Conservation (phyloP, 1,139 yeast genomes). For the Yamadazyma spencermartinsiae region DNA sequence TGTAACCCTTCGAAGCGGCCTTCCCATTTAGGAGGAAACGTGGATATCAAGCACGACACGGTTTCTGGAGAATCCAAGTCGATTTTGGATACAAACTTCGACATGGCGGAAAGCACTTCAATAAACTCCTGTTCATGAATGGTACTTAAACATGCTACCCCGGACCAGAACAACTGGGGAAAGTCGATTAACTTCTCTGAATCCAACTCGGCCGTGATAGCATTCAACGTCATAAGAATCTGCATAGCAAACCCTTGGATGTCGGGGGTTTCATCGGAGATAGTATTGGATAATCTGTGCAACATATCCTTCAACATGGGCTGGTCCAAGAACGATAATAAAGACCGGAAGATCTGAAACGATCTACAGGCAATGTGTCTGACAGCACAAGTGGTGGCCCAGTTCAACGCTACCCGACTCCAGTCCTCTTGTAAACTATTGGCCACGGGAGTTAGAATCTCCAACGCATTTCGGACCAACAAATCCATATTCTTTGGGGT, state of each 20-base stretch:
- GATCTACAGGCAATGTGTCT: constrained; percentile 96
- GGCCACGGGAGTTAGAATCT: constrained; percentile 49
- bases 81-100: constrained; percentile 82
- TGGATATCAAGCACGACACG: constrained; percentile 74
- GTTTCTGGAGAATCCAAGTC: constrained; percentile 86
- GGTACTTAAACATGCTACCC: constrained; percentile 88
- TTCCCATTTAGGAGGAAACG: constrained; percentile 96
- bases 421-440: constrained; percentile 72
- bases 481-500: constrained; percentile 87
- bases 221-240: constrained; percentile 91
- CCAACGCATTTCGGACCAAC: constrained; percentile 65
- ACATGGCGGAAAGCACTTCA: constrained; percentile 78
- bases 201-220: constrained; percentile 82
- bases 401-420: constrained; percentile 79
- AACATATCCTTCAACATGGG: constrained; percentile 92
- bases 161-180: constrained; percentile 95
- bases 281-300: constrained; percentile 88
- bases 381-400: constrained; percentile 99
- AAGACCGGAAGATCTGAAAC: constrained; percentile 85
- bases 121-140: constrained; percentile 91
- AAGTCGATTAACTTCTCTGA: constrained; percentile 77
- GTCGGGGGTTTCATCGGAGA: constrained; percentile 83
- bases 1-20: constrained; percentile 91
- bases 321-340: constrained; percentile 77
- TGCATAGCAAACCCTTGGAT: constrained; percentile 98